Base-by-base conservation (phyloP, 148 eudicot genomes). In the Pharnaceum exiguum region DNA sequence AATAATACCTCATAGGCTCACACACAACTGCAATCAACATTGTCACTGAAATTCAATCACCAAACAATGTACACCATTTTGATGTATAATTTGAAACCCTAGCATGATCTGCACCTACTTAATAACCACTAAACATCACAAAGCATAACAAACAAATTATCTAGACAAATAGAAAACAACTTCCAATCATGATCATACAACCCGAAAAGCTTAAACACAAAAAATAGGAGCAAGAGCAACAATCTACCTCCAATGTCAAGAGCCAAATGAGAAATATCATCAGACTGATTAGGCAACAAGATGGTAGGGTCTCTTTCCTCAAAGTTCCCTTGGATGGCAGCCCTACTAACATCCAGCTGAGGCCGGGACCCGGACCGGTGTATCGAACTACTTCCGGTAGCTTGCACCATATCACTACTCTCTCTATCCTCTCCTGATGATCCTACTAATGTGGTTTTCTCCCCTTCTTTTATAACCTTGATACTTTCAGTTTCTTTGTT, bases 251-350 rank as follows among this genome's bases (percentile, higher is more conserved):
- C 98, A 77, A 93, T 93, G 57, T 93, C 98, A 63, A 93, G 64
- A 65, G 98, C 96, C 77, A 93, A 68, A 62, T 88, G 98, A 53
- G 90, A 93, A 38, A 88, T 88, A 68, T 93, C 98, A 85, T 93
- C 98, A 77, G 95, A 83, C 70, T 93, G 98, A 78, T 93, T 93
- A 56, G 98, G 98, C 74, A 93, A 77, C 37, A 93, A 69, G 63
- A 93, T 93, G 11, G 95, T 75, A 13, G 98, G 98, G 42, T 93
- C 87, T 66, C 54, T 85, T 55, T 83, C 98, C 75, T 93, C 98
- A 38, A 83, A 88, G 69, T 83, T 93, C 30, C 98, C 98, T 40
- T 88, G 86, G 70, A 93, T 93, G 5, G 95, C 98, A 15, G 98
- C 98, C 4, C 93, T 83, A 73, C 80, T 85, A 10, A 93, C 74